These are phyloP conservation scores for Polytrichum commune DNA, from an alignment of 225 moss, liverwort and hornwort species.

Conservation along the genomic window DNA sequence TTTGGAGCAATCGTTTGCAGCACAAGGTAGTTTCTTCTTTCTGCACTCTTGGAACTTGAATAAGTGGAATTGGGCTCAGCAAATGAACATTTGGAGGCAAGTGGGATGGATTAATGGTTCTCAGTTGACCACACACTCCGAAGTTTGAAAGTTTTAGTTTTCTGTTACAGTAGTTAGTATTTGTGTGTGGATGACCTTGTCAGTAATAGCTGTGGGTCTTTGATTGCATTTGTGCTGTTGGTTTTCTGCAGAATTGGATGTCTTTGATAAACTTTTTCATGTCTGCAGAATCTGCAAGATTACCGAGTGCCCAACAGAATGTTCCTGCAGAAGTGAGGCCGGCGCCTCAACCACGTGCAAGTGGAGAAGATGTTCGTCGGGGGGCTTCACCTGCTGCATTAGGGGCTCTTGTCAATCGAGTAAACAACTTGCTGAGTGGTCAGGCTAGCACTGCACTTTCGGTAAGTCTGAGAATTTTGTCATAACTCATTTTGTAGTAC, in stretches of 20 bases:
- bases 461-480: constrained; percentile 26
- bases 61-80: no score
- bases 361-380: constrained; percentile 44
- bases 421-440: constrained; percentile 69
- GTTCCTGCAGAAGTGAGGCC: constrained; percentile 36
- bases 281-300: constrained; percentile 34
- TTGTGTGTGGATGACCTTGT: no score
- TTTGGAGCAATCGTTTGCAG: constrained; percentile 90
- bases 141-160: no score
- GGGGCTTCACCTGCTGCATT: constrained; percentile 80
- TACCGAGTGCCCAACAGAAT: constrained; percentile 21
- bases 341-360: constrained; percentile 35
- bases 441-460: constrained; percentile 75
- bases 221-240: no score
- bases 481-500: no score
- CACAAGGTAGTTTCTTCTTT: constrained; percentile 50
- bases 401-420: constrained; percentile 79
- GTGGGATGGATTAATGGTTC: no score
- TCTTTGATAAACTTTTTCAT: background rate
- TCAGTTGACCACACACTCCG: no score
- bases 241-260: no score
- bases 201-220: no score
- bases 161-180: no score
- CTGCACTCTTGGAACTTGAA: background rate
- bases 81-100: no score